A percentile compares a stretch with the other conserved stretches of the same genome.
phyloP scores from a whole-genome alignment of 768 basidiomycete species.

The Lentinula detonsa region DNA sequence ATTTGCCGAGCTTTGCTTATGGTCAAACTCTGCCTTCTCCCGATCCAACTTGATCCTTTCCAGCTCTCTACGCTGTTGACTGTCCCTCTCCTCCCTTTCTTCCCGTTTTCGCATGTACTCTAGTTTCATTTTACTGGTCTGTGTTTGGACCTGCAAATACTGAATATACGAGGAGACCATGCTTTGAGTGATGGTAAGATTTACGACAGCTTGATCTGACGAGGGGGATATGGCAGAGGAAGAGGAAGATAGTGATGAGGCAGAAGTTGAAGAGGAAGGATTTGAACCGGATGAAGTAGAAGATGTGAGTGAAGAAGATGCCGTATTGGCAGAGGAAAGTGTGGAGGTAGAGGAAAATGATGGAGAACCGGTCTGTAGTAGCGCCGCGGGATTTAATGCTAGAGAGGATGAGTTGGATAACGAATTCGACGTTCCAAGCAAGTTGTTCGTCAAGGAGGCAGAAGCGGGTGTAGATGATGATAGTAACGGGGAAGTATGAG shows the following conservation, averaged over 20 bases:
- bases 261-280: background rate
- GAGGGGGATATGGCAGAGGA: conserved; percentile 11
- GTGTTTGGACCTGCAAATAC: conserved; percentile 59
- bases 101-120: conserved; percentile 64
- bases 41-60: conserved; percentile 50
- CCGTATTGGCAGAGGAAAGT: conserved; percentile 13
- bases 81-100: conserved; percentile 63
- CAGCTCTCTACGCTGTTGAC: conserved; percentile 40
- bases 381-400: background rate
- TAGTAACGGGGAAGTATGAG: background rate
- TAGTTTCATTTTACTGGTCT: conserved; percentile 63
- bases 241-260: background rate
- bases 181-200: conserved; percentile 49
- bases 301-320: conserved; percentile 14
- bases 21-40: conserved; percentile 52
- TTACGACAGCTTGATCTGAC: conserved; percentile 35
- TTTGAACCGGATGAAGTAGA: conserved; percentile 10
- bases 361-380: background rate
- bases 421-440: background rate
- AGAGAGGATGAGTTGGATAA: background rate
- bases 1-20: conserved; percentile 40
- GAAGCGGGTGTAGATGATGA: conserved; percentile 8
- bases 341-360: conserved; percentile 9
- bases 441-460: background rate
- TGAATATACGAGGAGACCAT: conserved; percentile 54